Evolutionary conservation across 768 basidiomycete genomes (phyloP).

Genomic region (Leucocoprinus birnbaumii): DNA sequence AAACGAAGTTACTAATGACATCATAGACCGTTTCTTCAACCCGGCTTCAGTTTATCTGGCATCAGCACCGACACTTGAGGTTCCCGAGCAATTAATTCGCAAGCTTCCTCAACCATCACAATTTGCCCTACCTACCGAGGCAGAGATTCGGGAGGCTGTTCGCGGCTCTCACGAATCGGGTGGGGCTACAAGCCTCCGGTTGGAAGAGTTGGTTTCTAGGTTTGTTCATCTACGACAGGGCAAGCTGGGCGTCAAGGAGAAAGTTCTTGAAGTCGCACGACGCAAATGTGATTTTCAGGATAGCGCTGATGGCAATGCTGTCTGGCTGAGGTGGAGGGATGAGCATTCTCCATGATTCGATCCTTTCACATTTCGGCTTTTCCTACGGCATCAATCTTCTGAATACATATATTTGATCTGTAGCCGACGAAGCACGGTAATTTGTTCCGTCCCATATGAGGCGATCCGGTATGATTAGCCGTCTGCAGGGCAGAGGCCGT

Average conservation of each 20-base stretch:
- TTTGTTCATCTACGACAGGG: conserved; percentile 46
- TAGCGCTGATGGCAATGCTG: conserved; percentile 55
- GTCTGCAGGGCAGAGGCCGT: not conserved
- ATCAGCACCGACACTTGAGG: conserved; percentile 40
- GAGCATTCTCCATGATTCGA: not conserved
- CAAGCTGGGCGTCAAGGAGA: conserved; percentile 67
- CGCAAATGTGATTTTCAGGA: conserved; percentile 64
- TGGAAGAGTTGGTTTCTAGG: conserved; percentile 60
- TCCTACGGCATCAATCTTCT: not conserved
- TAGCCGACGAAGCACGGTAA: too few relatives aligned
- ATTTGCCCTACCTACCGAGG: conserved; percentile 75
- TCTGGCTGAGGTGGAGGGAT: conserved; percentile 63
- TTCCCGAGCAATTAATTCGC: conserved; percentile 31
- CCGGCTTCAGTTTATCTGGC: conserved; percentile 44
- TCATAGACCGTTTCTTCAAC: conserved; percentile 69
- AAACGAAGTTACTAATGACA: conserved; percentile 53
- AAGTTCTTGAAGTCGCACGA: conserved; percentile 71
- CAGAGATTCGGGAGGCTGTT: conserved; percentile 65
- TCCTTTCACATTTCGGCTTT: not conserved
- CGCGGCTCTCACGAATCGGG: conserved; percentile 60
- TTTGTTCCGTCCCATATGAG: not conserved
- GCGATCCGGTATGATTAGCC: not conserved
- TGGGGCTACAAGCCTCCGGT: conserved; percentile 56
- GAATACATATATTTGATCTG: not conserved
- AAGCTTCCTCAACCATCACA: conserved; percentile 28